Base-by-base conservation (phyloP, 2,329 filamentous ascomycete genomes). In the Fusarium buxicola region DNA sequence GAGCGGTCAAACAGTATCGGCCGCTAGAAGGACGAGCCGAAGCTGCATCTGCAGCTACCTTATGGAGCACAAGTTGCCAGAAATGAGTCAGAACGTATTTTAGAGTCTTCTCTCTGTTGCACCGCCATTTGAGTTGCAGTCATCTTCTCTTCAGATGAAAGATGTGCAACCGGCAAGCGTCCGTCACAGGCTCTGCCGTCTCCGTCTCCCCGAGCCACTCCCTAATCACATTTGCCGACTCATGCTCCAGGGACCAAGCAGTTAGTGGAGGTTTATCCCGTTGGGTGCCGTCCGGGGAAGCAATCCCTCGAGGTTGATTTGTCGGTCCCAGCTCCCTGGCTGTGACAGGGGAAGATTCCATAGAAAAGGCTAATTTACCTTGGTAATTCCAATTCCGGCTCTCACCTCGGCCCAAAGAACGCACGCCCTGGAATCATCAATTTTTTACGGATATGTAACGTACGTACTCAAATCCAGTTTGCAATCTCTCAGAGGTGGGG, bases 221-320 rank as follows among this genome's bases (percentile, higher is more conserved):
- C 50, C 32, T n/a, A 24, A 21, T 63, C 59, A 40, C 38, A 32
- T 32, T 60, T 64, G 43, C 60, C 49, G 44, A 18, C 41, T 25
- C 36, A 36, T 36, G n/a, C 36, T 50, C 31, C 31, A 18, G 18
- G 36, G 21, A 25, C 21, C n/a, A 24, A 21, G n/a, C 18, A 24
- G 8, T 9, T 25, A 12, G 21, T 21, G 21, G 21, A 21, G 21
- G 21, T 21, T 16, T 27, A 10, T 12, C 45, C 45, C 38, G 38
- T 52, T 32, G 21, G 40, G 50, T 64, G 50, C 60, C 60, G 56
- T 65, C 61, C 61, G 61, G 61, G 61, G 61, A 64, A 64, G 45
- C 39, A 49, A 49, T 32, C 49, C 57, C 60, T 48, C 50, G 51
- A 48, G 30, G 55, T 39, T 41, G 49, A 27, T 52, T 36, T 39